Percentiles rank a stretch among this genome's conserved stretches.
Conservation (phyloP, 2,329 filamentous ascomycete species). For the Alternaria ventricosa region DNA sequence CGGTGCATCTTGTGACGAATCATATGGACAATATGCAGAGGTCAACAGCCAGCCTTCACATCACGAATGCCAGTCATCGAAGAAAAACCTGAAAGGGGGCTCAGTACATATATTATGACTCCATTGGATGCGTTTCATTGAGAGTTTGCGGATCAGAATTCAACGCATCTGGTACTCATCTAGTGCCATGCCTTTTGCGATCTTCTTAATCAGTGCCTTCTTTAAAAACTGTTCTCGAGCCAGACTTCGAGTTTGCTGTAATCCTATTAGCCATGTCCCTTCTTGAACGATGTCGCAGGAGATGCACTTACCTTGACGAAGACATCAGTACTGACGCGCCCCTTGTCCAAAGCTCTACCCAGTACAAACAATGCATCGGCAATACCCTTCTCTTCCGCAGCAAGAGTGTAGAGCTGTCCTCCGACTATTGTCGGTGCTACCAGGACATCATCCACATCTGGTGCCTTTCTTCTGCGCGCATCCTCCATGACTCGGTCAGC, state of each 20-base stretch:
- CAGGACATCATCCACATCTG: slow-evolving; percentile 85
- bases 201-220: slow-evolving; percentile 80
- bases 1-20: not conserved
- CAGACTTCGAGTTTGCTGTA: slow-evolving; percentile 68
- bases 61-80: not conserved
- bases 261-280: slow-evolving; percentile 11
- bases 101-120: not conserved
- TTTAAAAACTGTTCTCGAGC: slow-evolving; percentile 84
- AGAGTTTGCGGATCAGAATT: not conserved
- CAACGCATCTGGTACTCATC: slow-evolving; percentile 47
- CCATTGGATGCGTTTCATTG: not conserved
- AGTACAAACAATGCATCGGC: slow-evolving; percentile 87
- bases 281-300: not conserved
- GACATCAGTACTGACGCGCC: slow-evolving; percentile 71
- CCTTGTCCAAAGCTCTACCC: slow-evolving; percentile 74
- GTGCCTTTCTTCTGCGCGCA: slow-evolving; percentile 71
- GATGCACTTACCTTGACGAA: slow-evolving; percentile 70
- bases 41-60: not conserved
- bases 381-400: slow-evolving; percentile 86
- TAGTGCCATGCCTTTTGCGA: slow-evolving; percentile 77
- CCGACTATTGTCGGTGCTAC: slow-evolving; percentile 94
- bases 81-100: not conserved
- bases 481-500: slow-evolving; percentile 80
- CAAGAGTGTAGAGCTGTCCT: slow-evolving; percentile 87
- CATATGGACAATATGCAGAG: not conserved